Evolutionary conservation across 768 basidiomycete genomes (phyloP), one percentile per base, ranked within the genome.

Genomic region (Dacryopinax primogenitus): DNA sequence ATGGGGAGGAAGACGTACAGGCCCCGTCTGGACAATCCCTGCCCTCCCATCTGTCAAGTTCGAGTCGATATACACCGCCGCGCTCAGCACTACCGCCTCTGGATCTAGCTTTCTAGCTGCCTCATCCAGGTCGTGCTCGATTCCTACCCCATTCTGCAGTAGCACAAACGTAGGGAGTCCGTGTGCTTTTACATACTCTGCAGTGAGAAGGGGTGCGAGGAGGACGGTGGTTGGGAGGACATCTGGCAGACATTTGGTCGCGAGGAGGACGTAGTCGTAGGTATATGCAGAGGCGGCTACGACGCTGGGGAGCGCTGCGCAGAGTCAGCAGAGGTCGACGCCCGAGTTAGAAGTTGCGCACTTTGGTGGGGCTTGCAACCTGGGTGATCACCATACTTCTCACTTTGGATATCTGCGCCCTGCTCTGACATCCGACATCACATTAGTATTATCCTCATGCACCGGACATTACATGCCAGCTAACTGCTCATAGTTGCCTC

Each of bases 191-290:
- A 73, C 30, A 72, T 69, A 34, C 69, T 66, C 13, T 6, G 23
- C 44, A 45, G 68, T 67, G 70, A 77, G 51, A 74, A 73, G 58
- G 33, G 70, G 63, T 16, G 69, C 70, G 61, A 77, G 68, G 18
- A 76, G 65, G 15, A 66, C 65, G 4, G 74, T 66, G 23, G 71
- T 73, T 0, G 75, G 73, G 2, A 70, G 41, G 23, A 75, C 66
- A 65, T 77, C 76, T 9, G 75, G 76, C 1, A 76, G 67, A 32
- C 70, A 70, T 66, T 77, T 76, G 33, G 74, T 75, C 12, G 71
- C 69, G 62, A 73, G 68, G 62, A 77, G 63, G 32, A 72, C 71
- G 65, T 70, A 71, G 33, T 67, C 68, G 68, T 76, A 77, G 6
- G 67, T 36, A 0, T 68, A 51, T 47, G 72, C 72, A 35, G 69